These are phyloP conservation scores for Mrakia blollopis DNA, from an alignment of 768 basidiomycete genomes.

Conservation along the genomic window DNA sequence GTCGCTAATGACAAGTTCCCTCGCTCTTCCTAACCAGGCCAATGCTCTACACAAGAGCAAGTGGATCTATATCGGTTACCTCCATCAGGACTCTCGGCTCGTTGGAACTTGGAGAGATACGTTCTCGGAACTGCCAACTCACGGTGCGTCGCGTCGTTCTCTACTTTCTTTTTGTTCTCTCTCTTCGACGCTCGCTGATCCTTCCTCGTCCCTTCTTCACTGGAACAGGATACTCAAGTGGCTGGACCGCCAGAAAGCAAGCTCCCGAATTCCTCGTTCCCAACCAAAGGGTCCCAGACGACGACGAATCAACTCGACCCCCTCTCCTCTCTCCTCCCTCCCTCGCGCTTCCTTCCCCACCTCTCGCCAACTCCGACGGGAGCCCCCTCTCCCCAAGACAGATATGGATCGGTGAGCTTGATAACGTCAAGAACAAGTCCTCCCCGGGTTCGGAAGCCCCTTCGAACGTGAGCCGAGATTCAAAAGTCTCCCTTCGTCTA, in stretches of 20 bases:
- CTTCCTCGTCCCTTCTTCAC: neutral
- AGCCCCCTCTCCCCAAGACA: too few species aligned
- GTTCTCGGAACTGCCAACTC: conserved; percentile 4
- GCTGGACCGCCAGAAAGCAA: conserved; percentile 20
- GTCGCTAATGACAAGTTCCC: neutral
- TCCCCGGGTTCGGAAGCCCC: too few species aligned
- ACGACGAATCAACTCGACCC: neutral
- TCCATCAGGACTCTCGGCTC: conserved; percentile 11
- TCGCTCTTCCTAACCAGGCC: neutral
- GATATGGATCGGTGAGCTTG: too few species aligned
- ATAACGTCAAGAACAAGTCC: too few species aligned
- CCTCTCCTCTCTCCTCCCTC: neutral
- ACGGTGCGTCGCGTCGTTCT: neutral
- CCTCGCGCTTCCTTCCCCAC: neutral
- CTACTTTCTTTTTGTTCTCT: too few species aligned
- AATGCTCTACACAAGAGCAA: conserved; percentile 13
- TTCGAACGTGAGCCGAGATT: too few species aligned
- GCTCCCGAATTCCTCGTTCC: conserved; percentile 10
- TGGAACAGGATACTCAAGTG: conserved; percentile 15
- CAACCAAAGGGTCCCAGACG: neutral
- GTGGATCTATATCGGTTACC: conserved; percentile 32
- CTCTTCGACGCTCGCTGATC: neutral
- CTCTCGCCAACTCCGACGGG: neutral
- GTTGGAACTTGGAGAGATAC: conserved; percentile 28
- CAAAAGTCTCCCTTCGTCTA: too few species aligned